Evolutionary conservation across 352 stramenopile species (phyloP), one percentile per base, ranked within the genome.

Genomic region (Phytophthora pinifolia): DNA sequence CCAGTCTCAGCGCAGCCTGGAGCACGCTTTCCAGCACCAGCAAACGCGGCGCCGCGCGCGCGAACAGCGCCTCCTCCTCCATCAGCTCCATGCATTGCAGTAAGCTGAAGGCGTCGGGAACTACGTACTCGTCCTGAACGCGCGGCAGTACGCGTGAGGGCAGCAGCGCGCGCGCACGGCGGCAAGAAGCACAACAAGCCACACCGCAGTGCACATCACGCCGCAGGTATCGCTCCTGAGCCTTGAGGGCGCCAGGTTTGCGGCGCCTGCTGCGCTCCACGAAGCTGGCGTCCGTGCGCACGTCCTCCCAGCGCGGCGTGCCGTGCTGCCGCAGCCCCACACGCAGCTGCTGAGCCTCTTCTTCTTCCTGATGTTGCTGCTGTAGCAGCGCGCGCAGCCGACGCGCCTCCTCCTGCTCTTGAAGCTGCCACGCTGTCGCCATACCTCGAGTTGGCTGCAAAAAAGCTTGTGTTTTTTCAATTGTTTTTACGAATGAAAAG

Each of bases 51-150:
- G 62, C 71, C 1, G 60, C 57, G 14, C 50, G 49, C 18, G 46
- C 59, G 30, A 94, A 86, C 36, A 76, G 42, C 47, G 59, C 51
- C 14, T 89, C 72, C 30, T 89, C 70, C 34, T 89, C 73, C 13
- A 92, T 54, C 13, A 94, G 65, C 59, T 91, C 82, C 72, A 94
- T 82, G 46, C 81, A 88, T 59, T 88, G 78, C 38, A 90, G 34
- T 39, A 94, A 46, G 35, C 70, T 72, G 20, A 89, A 76, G 13
- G 82, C 78, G 47, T 94, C 84, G 0, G 84, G 84, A 9, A 92
- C 66, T 14, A 94, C 60, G 42, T 86, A 81, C 62, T 88, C 67
- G 4, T 59, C 34, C 1, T 55, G 36, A 2, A 80, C 76, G 1
- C 66, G 53, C 7, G 66, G 52, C 15, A 91, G 48, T 13, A 69